phyloP scores from a whole-genome alignment of 495 filamentous ascomycete genomes.

The Parathielavia appendiculata region DNA sequence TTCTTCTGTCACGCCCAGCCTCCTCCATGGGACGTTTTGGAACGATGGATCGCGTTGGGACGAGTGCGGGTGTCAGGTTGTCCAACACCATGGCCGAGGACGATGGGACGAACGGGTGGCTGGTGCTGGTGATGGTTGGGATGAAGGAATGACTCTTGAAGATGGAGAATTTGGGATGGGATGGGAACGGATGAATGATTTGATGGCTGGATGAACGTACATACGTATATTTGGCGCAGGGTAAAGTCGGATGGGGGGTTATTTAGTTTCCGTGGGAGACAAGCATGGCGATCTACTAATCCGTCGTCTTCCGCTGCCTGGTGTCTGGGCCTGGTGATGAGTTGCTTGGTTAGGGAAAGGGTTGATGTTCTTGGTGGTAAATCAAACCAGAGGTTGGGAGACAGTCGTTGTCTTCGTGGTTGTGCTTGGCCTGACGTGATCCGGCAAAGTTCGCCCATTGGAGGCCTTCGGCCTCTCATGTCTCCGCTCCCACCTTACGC shows the following conservation, averaged over 20 bases:
- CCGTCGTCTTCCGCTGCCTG: no score
- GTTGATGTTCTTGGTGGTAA: no score
- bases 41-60: background rate
- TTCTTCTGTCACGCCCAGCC: no score
- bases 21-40: background rate
- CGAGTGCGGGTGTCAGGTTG: no score
- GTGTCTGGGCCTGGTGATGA: background rate
- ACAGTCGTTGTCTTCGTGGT: no score
- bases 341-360: background rate
- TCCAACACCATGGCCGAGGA: background rate
- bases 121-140: background rate
- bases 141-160: background rate
- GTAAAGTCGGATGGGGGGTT: background rate
- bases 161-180: background rate
- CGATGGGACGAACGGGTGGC: background rate
- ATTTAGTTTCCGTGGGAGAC: background rate
- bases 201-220: slow-evolving; percentile 10
- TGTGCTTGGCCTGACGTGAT: no score
- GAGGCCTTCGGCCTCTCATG: no score
- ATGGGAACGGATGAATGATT: slow-evolving; percentile 1
- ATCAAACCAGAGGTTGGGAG: no score
- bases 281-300: background rate
- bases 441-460: no score
- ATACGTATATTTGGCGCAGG: background rate
- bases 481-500: no score